phyloP scores from a whole-genome alignment of 176 grass and related monocot species.

The bread wheat (Triticum aestivum) region DNA sequence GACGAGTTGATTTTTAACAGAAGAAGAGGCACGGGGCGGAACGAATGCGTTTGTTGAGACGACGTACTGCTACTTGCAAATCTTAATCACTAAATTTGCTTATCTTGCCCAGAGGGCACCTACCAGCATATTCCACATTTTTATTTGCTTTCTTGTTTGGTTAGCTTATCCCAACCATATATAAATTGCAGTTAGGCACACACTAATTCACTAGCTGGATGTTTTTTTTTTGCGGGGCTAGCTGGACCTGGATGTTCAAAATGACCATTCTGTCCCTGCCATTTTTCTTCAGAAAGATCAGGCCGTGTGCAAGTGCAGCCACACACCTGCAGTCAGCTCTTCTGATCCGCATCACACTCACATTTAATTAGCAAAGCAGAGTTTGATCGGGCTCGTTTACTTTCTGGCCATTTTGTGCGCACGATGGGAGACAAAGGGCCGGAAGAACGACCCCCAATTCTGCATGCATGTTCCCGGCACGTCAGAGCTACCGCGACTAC shows the following conservation, averaged over 20 bases:
- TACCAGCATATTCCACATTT: background rate
- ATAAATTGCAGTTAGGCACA: background rate
- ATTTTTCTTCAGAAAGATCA: background rate
- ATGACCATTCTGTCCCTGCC: background rate
- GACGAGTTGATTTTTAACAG: background rate
- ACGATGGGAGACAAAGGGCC: constrained; percentile 18
- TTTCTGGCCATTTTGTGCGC: background rate
- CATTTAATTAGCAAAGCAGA: background rate
- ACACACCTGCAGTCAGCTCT: background rate
- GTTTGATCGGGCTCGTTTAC: background rate
- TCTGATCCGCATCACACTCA: background rate
- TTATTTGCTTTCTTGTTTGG: background rate
- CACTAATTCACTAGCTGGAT: background rate
- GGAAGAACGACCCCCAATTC: background rate
- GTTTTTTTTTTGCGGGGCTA: too few relatives aligned
- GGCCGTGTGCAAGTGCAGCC: background rate
- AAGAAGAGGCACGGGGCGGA: background rate
- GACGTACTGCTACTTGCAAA: background rate
- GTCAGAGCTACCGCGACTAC: background rate
- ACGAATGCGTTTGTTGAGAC: background rate
- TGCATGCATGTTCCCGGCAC: constrained; percentile 30
- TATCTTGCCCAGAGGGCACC: background rate
- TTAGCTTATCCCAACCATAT: background rate
- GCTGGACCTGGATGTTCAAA: too few relatives aligned
- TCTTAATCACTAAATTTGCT: background rate